Percentiles rank a stretch among this genome's conserved stretches.
Evolutionary conservation across 192 early-diverging fungal genomes (phyloP).

Genomic region (Backusella macrospora): DNA sequence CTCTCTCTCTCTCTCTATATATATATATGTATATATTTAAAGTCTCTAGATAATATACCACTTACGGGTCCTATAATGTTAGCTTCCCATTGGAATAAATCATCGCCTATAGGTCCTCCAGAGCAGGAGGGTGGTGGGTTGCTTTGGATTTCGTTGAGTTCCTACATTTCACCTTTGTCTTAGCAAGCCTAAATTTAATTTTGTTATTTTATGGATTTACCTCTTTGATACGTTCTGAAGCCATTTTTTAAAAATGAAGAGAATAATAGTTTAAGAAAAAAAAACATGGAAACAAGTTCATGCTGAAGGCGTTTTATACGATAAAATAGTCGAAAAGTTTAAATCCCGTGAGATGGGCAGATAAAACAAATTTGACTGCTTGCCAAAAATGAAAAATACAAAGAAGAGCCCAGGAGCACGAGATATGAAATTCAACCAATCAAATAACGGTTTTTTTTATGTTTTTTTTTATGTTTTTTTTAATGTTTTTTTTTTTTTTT

Average conservation of each 20-base stretch:
- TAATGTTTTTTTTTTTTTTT: constrained; percentile 3
- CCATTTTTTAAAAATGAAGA: constrained; percentile 64
- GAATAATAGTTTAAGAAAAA: background rate
- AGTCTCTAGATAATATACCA: constrained; percentile 20
- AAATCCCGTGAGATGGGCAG: no score
- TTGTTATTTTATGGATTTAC: constrained; percentile 50
- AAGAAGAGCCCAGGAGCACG: background rate
- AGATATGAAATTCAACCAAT: background rate
- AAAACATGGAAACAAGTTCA: no score
- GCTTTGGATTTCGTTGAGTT: constrained; percentile 93
- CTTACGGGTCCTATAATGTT: constrained; percentile 97
- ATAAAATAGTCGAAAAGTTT: no score
- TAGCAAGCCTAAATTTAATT: background rate
- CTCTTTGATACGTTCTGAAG: constrained; percentile 99
- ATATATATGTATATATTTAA: no score
- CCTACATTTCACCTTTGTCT: constrained; percentile 48
- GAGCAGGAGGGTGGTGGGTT: constrained; percentile 98
- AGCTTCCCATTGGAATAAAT: constrained; percentile 94
- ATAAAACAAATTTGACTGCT: no score
- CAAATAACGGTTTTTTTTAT: background rate
- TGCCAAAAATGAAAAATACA: background rate
- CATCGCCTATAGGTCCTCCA: constrained; percentile 94
- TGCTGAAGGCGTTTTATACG: no score
- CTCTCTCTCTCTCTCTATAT: background rate
- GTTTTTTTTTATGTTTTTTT: constrained; percentile 4